A percentile compares a stretch with the other conserved stretches of the same genome.
These are phyloP conservation scores for Theobroma cacao DNA, from an alignment of 345 rosid genomes.

Conservation along the genomic window DNA sequence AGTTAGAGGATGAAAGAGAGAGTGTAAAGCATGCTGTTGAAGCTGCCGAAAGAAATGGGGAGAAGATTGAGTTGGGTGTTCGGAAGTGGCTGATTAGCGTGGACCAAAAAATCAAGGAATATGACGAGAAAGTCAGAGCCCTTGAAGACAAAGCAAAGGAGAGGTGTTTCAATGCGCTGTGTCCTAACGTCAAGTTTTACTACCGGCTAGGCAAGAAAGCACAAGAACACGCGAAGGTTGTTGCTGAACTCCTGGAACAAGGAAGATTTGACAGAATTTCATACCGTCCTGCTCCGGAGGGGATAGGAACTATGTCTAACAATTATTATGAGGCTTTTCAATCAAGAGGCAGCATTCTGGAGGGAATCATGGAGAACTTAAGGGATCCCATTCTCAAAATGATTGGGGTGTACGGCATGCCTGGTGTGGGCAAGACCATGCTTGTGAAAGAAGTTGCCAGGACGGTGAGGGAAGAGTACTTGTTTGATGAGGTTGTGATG, in stretches of 20 bases:
- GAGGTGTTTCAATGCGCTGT: neutral
- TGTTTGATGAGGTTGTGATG: neutral
- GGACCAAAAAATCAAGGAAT: neutral
- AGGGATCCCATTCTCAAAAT: neutral
- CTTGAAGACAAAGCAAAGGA: neutral
- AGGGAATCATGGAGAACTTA: neutral
- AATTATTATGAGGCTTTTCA: neutral
- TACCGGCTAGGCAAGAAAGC: neutral
- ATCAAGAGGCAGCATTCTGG: neutral
- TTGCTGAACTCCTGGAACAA: neutral
- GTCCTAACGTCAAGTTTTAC: neutral
- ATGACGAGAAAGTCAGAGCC: neutral
- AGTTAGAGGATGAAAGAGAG: neutral
- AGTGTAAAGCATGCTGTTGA: neutral
- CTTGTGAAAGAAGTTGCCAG: neutral
- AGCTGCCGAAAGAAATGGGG: neutral
- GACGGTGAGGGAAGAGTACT: neutral
- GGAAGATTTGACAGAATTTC: neutral
- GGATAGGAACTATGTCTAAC: too few relatives aligned
- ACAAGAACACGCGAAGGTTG: neutral
- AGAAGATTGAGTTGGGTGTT: neutral
- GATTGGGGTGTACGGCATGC: constrained; percentile 13
- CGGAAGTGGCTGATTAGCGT: neutral
- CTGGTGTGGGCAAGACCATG: neutral
- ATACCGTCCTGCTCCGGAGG: neutral